Percentiles rank a stretch among this genome's conserved stretches.
phyloP scores from a whole-genome alignment of 352 stramenopile species.

The Globisporangium radiosum region DNA sequence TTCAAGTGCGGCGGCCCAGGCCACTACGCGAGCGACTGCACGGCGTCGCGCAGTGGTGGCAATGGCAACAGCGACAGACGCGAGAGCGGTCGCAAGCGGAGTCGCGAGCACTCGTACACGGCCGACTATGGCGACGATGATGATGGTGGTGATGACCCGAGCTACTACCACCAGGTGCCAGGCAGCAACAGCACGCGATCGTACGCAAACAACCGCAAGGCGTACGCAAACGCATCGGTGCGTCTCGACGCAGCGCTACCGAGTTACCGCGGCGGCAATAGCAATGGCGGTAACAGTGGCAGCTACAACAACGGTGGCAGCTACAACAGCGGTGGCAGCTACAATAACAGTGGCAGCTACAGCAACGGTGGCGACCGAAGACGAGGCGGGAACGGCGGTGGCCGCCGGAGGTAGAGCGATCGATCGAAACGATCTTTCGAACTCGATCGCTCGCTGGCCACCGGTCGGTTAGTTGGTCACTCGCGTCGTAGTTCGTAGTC shows the following conservation, averaged over 20 bases:
- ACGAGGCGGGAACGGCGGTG: constrained; percentile 8
- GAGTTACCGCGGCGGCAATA: constrained; percentile 10
- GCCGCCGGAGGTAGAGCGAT: constrained; percentile 13
- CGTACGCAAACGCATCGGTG: constrained; percentile 8
- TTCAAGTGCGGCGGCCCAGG: constrained; percentile 43
- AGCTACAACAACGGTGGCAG: constrained; percentile 15
- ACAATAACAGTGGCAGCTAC: constrained; percentile 5
- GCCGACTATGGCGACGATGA: constrained; percentile 28
- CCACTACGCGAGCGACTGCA: constrained; percentile 46
- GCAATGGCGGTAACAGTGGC: constrained; percentile 9
- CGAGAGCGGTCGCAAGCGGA: constrained; percentile 38
- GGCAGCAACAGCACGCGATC: constrained; percentile 6
- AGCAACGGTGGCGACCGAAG: constrained; percentile 15
- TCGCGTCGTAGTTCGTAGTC: no score
- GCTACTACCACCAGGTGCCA: constrained; percentile 23
- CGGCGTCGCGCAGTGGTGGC: constrained; percentile 6
- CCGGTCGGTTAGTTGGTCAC: no score
- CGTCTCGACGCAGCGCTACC: constrained; percentile 13
- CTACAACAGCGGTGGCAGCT: constrained; percentile 6
- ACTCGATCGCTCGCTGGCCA: neutral
- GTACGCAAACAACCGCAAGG: constrained; percentile 2
- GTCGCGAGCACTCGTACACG: constrained; percentile 37
- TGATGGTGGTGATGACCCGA: constrained; percentile 26
- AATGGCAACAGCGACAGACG: constrained; percentile 15
- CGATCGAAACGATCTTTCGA: neutral